Conservation (phyloP, 2,329 filamentous ascomycete species). For the Trichophyton equinum region DNA sequence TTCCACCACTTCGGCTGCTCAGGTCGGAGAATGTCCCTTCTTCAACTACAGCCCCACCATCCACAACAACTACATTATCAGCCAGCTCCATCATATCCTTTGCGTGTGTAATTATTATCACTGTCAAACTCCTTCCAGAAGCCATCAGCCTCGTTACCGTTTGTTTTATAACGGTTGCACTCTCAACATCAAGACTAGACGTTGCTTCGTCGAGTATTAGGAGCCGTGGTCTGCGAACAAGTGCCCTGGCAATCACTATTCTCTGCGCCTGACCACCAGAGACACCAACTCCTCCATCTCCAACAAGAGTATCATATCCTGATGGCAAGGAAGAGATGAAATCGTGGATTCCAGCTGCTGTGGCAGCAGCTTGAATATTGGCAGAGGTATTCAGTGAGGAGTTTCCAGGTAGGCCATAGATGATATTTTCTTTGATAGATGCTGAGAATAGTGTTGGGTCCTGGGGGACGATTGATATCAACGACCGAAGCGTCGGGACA, state of each 20-base stretch:
- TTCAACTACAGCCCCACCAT: conserved; percentile 55
- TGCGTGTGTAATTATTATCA: conserved; percentile 72
- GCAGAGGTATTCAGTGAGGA: conserved; percentile 38
- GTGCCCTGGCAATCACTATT: conserved; percentile 65
- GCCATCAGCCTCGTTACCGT: conserved; percentile 47
- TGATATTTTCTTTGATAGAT: conserved; percentile 45
- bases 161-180: conserved; percentile 50
- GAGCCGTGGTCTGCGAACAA: conserved; percentile 57
- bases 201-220: conserved; percentile 82
- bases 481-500: conserved; percentile 46
- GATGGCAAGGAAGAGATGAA: conserved; percentile 61
- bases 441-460: conserved; percentile 47
- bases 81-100: conserved; percentile 77
- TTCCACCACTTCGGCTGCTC: conserved; percentile 30
- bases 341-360: conserved; percentile 54
- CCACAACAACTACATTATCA: conserved; percentile 56
- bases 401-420: conserved; percentile 54
- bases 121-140: conserved; percentile 42
- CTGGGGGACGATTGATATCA: conserved; percentile 50
- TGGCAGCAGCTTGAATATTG: conserved; percentile 43
- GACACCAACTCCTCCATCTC: conserved; percentile 60
- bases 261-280: conserved; percentile 77
- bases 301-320: conserved; percentile 61
- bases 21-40: conserved; percentile 58
- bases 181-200: conserved; percentile 60